Evolutionary conservation across 176 grass and related monocot genomes (phyloP).

Genomic region (Elymus sibiricus): DNA sequence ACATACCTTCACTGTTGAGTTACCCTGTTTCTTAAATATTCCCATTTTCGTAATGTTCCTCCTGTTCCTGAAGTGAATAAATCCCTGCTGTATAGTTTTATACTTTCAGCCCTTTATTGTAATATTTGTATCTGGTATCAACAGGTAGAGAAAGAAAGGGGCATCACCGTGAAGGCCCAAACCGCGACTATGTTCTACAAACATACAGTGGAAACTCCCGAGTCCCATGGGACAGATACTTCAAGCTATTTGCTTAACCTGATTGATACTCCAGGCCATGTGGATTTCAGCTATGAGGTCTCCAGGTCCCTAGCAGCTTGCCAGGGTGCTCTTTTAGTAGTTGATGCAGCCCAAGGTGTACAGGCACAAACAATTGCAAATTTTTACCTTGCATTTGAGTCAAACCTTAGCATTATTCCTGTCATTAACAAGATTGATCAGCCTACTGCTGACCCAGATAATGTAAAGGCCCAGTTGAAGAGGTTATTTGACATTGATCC

Average conservation of each 20-base stretch:
- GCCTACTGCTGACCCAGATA: constrained; percentile 90
- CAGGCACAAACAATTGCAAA: constrained; percentile 98
- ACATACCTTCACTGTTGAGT: not conserved
- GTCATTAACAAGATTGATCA: constrained; percentile 99
- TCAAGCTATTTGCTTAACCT: constrained; percentile 83
- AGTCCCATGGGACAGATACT: constrained; percentile 1
- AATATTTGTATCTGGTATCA: constrained; percentile 21
- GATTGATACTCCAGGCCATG: constrained; percentile 94
- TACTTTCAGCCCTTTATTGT: constrained; percentile 9
- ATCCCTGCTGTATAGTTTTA: not conserved
- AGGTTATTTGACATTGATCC: constrained; percentile 90
- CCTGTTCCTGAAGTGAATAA: not conserved
- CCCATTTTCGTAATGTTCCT: not conserved
- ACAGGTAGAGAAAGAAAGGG: constrained; percentile 95
- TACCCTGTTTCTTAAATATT: not conserved
- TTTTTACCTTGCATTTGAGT: constrained; percentile 95
- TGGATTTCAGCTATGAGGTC: constrained; percentile 98
- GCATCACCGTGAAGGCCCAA: constrained; percentile 97
- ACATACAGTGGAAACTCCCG: constrained; percentile 8
- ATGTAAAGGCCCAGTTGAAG: constrained; percentile 86
- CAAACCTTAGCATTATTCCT: constrained; percentile 74
- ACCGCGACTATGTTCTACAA: constrained; percentile 96
- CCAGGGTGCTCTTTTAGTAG: constrained; percentile 93
- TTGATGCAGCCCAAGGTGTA: constrained; percentile 97
- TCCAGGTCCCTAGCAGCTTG: constrained; percentile 94